A percentile compares a stretch with the other conserved stretches of the same genome.
Conservation (phyloP, 495 filamentous ascomycete genomes). For the Platismatia glauca region DNA sequence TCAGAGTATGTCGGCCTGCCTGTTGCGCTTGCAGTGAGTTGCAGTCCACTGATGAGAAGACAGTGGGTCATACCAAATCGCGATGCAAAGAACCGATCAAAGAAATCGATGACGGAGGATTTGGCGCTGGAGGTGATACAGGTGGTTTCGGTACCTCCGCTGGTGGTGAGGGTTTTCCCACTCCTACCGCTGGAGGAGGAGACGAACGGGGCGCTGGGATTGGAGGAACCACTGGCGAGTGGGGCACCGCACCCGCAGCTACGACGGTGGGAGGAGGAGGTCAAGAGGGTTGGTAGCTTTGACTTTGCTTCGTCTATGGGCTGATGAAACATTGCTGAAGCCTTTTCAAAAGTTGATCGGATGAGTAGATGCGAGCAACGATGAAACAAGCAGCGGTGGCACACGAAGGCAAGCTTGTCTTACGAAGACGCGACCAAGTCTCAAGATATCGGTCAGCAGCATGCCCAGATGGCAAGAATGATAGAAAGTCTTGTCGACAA, state of each 20-base stretch:
- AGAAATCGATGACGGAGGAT: constrained; percentile 25
- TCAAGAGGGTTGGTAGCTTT: not conserved
- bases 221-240: constrained; percentile 1
- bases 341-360: not conserved
- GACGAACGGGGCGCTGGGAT: not conserved
- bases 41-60: constrained; percentile 18
- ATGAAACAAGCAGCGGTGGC: not conserved
- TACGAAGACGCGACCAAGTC: not conserved
- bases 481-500: too few relatives aligned
- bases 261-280: not conserved
- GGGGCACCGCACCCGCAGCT: constrained; percentile 1
- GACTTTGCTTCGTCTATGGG: not conserved
- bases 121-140: constrained; percentile 10
- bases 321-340: not conserved
- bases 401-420: not conserved
- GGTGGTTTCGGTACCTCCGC: constrained; percentile 8
- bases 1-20: constrained; percentile 46
- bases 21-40: not conserved
- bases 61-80: constrained; percentile 59
- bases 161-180: not conserved
- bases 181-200: constrained; percentile 10
- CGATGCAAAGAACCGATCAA: constrained; percentile 45
- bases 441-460: not conserved
- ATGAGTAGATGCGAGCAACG: not conserved
- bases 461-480: too few relatives aligned